Base-by-base conservation (phyloP, 768 basidiomycete genomes). In the Leccinum subgranulosum region DNA sequence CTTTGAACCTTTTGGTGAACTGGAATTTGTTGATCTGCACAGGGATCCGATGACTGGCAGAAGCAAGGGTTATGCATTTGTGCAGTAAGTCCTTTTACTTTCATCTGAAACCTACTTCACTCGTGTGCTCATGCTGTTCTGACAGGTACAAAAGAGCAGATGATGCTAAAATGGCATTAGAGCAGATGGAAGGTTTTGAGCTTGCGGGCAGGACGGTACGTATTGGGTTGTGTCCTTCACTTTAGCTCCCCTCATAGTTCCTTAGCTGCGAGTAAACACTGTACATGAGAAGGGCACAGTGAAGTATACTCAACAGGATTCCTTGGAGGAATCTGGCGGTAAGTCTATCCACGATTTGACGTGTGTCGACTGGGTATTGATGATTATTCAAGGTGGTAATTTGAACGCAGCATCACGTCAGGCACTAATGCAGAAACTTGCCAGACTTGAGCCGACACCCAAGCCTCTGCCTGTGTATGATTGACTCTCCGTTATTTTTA, bases 391-490 rank as follows among this genome's bases (percentile, higher is more conserved):
- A 95, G 93, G 90, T 75, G 92, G 91, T 91, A 93, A 93, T 83
- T 85, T 97, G 81, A 97, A 97, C 80, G 92, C 92, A 81, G 92
- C 91, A 69, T 93, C 94, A 71, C 92, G 97, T 77, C 94, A 97
- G 81, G 92, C 94, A 75, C 92, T 99, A 80, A 99, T 99, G 97
- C 93, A 95, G 79, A 99, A 98, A 86, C 92, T 99, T 84, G 94
- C 97, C 74, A 93, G 97, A 80, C 91, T 86, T 76, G 90, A 92
- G 67, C 79, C 83, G 47, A 74, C 85, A 51, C 75, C 82, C 51
- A 79, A 77, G 67, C 80, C 83, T 63, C 79, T 84, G 66, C 82
- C 85, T 25, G 72, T 83, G 90, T 92, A 75, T 62, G 85, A 71
- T 45, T 49, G 49, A 52, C 49, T 43, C 33, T 31, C 55, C 43